Percentiles rank a stretch among this genome's conserved stretches.
Evolutionary conservation across 2,329 filamentous ascomycete species (phyloP).

Genomic region (Claviceps lovelessii): DNA sequence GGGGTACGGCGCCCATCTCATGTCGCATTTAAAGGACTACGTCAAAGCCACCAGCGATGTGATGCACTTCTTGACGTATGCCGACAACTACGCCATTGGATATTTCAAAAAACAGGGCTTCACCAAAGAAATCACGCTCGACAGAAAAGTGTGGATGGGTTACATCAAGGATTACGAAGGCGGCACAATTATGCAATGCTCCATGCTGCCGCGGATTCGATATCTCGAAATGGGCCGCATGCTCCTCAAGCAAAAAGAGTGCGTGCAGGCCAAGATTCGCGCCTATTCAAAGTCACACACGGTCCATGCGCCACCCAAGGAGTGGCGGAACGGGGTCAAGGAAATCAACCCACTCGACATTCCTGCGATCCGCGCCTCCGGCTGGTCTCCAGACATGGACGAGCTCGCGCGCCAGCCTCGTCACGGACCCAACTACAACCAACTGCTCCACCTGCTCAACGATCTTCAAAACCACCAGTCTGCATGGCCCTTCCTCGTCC

Average conservation of each 20-base stretch:
- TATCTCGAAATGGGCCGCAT: conserved; percentile 89
- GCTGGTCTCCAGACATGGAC: conserved; percentile 97
- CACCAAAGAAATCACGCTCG: conserved; percentile 92
- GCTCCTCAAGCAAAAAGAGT: conserved; percentile 94
- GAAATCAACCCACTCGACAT: conserved; percentile 78
- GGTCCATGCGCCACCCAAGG: conserved; percentile 68
- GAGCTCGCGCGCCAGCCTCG: conserved; percentile 87
- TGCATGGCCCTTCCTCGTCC: conserved; percentile 87
- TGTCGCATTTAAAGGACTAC: conserved; percentile 96
- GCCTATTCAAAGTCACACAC: conserved; percentile 81
- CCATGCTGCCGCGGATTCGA: conserved; percentile 86
- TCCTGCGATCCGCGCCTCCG: conserved; percentile 75
- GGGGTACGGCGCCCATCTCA: conserved; percentile 92
- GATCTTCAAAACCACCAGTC: conserved; percentile 88
- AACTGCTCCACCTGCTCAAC: conserved; percentile 81
- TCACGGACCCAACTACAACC: conserved; percentile 91
- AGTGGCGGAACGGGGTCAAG: conserved; percentile 64
- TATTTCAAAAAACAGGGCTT: conserved; percentile 99
- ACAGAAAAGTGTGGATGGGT: conserved; percentile 89
- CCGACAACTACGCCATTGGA: conserved; percentile 96
- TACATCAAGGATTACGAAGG: conserved; percentile 99
- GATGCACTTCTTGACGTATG: conserved; percentile 98
- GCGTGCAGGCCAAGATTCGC: conserved; percentile 85
- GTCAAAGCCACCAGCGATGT: conserved; percentile 93
- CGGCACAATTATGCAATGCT: conserved; percentile 98